These are phyloP conservation scores for Teunomyces kruisii DNA, from an alignment of 805 yeast genomes.

Conservation along the genomic window DNA sequence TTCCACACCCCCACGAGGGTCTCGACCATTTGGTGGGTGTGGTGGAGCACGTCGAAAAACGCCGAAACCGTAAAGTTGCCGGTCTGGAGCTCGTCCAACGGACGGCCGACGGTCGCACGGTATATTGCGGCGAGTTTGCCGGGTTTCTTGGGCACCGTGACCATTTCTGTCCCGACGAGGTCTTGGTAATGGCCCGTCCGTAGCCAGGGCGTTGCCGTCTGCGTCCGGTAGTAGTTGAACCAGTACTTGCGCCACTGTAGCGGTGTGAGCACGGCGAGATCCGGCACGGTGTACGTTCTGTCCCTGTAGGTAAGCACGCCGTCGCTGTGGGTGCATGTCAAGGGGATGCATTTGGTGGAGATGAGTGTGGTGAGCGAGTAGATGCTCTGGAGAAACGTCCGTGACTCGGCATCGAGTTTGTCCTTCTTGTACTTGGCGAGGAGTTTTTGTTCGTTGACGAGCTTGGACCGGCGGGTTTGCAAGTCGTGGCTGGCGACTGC, in stretches of 20 bases:
- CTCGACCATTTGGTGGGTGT: not conserved
- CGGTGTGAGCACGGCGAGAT: not conserved
- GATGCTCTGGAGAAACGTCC: not conserved
- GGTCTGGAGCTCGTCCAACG: not conserved
- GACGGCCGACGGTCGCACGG: not conserved
- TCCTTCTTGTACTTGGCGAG: not conserved
- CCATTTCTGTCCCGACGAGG: not conserved
- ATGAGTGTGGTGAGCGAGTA: not conserved
- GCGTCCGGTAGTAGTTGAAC: conserved; percentile 7
- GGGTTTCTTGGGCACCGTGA: not conserved
- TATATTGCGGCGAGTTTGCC: not conserved
- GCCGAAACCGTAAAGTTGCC: not conserved
- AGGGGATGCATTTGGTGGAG: not conserved
- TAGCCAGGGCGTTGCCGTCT: not conserved
- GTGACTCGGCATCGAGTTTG: not conserved
- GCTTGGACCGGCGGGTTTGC: not conserved
- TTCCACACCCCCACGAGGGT: not conserved
- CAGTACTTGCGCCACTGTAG: conserved; percentile 23
- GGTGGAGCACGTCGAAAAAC: not conserved
- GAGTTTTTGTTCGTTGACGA: not conserved
- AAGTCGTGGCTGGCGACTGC: conserved; percentile 5
- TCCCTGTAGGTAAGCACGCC: not conserved
- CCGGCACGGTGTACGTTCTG: not conserved
- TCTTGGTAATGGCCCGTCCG: not conserved
- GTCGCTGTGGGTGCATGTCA: not conserved